Evolutionary conservation across 2,329 filamentous ascomycete genomes (phyloP), one percentile per base, ranked within the genome.

Genomic region (Massarina eburnea): DNA sequence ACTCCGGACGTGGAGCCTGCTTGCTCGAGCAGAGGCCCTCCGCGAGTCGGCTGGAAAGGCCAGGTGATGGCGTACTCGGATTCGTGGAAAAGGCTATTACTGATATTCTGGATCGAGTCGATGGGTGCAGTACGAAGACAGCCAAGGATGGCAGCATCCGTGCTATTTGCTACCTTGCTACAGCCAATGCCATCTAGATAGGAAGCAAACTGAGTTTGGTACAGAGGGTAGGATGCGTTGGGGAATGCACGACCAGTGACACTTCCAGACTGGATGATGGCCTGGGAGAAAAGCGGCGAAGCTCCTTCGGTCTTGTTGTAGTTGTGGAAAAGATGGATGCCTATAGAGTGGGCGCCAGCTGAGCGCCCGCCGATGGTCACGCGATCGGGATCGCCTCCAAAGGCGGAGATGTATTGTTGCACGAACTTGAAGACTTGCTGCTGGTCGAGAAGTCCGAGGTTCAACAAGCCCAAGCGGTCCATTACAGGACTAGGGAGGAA

Each of bases 1-100:
- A 42, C n/a, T 3, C 58, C 57, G 2, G 61, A 55, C 1, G 37
- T 42, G 0, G 74, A 77, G 19, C 74, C 74, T 2, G 70, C 61
- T 40, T 73, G 73, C 45, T 77, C 74, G 2, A 76, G 68, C 0
- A 76, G 45, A 0, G 69, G 67, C 0, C 73, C 74, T 0, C 73
- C 73, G 1, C 70, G 65, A 0, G 68, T 67, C 1, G 74, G 74
- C 29, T 77, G 74, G 48, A 75, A 77, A 0, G 74, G 74, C 74
- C 74, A 76, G 0, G 71, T 73, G 17, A 72, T 57, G n/a, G 57
- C 51, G 2, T 66, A 66, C 5, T 70, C 55, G 0, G 68, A 71
- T 0, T 72, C 65, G 2, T 63, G 45, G 40, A 49, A 54, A 54
- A 75, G 3, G 64, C 40, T 27, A 55, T 64, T 12, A 57, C 64